Base-by-base conservation (phyloP, 495 filamentous ascomycete species). In the Collariella sp. region DNA sequence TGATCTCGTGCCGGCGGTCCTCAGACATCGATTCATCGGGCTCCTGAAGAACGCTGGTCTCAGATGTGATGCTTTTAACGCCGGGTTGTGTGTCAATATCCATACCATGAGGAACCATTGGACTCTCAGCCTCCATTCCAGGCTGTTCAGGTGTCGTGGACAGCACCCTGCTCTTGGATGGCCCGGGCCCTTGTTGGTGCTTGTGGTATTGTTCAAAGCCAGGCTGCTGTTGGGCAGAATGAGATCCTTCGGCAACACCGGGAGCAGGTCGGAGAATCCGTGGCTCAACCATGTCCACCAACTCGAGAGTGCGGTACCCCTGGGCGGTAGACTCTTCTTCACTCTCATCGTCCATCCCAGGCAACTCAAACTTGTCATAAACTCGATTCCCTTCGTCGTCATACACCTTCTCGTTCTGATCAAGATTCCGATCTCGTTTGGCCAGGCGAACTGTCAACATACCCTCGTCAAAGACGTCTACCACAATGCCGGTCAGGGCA, bases 401-500 rank as follows among this genome's bases (percentile, higher is more conserved):
- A 33, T 76, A 77, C 7, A 57, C 55, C 58, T 73, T 75, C 43
- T 72, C 65, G 24, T 72, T 69, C 45, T 72, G 71, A 50, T 79
- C 72, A 13, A 78, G 66, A 18, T 74, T 60, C 31, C 82, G 73
- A 67, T 96, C 87, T 12, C 87, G 79, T 46, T 78, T 78, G 5
- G 88, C 88, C 5, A 93, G 77, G 29, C 71, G 78, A 12, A 95
- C 67, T 13, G 77, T 72, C 13, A 91, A 54, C 20, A 59, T 46
- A 10, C 62, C 56, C 35, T 70, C 70, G 3, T 79, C 79, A 15
- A 78, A 66, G 15, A 74, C 60, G 9, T 64, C 62, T 19, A 76
- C 69, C 5, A 95, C 71, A 23, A 82, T 69, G 3, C 85, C 88
- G 0, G 86, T 86, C 13, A 82, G 74, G 60, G 83, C 84, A 2